phyloP scores from a whole-genome alignment of 495 filamentous ascomycete species.

The Trypethelium eluteriae region DNA sequence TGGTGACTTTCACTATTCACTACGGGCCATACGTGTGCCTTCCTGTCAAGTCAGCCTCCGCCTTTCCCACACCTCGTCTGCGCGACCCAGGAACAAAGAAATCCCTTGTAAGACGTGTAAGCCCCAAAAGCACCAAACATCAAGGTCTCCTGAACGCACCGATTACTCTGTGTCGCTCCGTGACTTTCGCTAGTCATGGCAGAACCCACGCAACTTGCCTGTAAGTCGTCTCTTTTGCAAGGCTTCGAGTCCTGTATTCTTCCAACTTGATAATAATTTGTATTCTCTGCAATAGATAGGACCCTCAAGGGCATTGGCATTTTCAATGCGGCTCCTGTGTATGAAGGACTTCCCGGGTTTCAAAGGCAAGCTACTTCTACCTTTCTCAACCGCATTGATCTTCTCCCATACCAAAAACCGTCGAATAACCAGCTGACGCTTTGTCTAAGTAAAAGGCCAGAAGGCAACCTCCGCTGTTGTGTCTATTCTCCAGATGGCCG shows the following conservation, averaged over 20 bases:
- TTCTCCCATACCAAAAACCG: neutral
- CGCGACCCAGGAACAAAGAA: neutral
- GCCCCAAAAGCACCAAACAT: neutral
- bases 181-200: slow-evolving; percentile 87
- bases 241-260: neutral
- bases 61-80: neutral
- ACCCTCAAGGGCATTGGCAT: slow-evolving; percentile 94
- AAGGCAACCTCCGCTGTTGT: slow-evolving; percentile 90
- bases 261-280: slow-evolving; percentile 15
- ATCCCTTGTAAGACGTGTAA: neutral
- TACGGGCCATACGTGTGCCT: slow-evolving; percentile 1
- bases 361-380: slow-evolving; percentile 42
- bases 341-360: slow-evolving; percentile 79
- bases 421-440: slow-evolving; percentile 28
- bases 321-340: slow-evolving; percentile 81
- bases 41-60: neutral
- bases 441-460: slow-evolving; percentile 45
- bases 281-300: slow-evolving; percentile 50
- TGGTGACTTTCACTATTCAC: slow-evolving; percentile 6
- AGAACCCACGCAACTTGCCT: slow-evolving; percentile 81
- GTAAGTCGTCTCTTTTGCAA: slow-evolving; percentile 35
- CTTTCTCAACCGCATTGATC: neutral
- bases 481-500: slow-evolving; percentile 89
- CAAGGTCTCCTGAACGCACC: neutral
- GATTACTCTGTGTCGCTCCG: slow-evolving; percentile 36